Conservation (phyloP, 371 early-diverging fungal species). For the Mortierella sp. region DNA sequence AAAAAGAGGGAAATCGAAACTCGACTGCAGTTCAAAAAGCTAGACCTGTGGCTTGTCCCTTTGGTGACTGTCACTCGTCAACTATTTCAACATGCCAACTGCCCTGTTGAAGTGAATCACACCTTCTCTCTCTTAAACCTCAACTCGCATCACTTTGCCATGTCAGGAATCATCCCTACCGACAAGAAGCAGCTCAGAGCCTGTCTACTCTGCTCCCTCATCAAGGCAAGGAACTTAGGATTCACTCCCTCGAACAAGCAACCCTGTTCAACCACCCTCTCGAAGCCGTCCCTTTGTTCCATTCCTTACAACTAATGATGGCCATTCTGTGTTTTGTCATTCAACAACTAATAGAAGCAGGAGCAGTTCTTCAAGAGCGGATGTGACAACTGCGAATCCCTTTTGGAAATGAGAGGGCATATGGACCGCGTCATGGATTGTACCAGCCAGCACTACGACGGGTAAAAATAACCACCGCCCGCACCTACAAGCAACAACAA, state of each 20-base stretch:
- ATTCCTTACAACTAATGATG: neutral
- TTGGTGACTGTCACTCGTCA: neutral
- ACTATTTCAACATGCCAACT: neutral
- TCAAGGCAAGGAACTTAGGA: conserved; percentile 72
- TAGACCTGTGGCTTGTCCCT: conserved; percentile 1
- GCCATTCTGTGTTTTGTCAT: neutral
- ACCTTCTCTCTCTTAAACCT: neutral
- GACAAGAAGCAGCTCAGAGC: conserved; percentile 90
- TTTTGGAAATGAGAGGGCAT: conserved; percentile 81
- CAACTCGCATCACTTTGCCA: conserved; percentile 26
- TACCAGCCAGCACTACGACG: conserved; percentile 91
- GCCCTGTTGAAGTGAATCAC: neutral
- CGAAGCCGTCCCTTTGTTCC: neutral
- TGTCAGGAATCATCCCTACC: conserved; percentile 77
- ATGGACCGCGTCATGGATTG: conserved; percentile 84
- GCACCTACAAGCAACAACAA: neutral
- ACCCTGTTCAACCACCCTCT: neutral
- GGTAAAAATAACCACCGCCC: conserved; percentile 61
- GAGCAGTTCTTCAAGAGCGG: conserved; percentile 85
- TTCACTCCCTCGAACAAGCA: neutral
- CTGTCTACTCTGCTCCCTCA: conserved; percentile 93
- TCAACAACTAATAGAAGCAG: conserved; percentile 64
- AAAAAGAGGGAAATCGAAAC: neutral
- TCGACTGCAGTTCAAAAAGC: too few species aligned
- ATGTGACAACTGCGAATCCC: conserved; percentile 94